These are phyloP conservation scores for Thielaviopsis euricoi DNA, from an alignment of 2,329 filamentous ascomycete species.

Conservation along the genomic window DNA sequence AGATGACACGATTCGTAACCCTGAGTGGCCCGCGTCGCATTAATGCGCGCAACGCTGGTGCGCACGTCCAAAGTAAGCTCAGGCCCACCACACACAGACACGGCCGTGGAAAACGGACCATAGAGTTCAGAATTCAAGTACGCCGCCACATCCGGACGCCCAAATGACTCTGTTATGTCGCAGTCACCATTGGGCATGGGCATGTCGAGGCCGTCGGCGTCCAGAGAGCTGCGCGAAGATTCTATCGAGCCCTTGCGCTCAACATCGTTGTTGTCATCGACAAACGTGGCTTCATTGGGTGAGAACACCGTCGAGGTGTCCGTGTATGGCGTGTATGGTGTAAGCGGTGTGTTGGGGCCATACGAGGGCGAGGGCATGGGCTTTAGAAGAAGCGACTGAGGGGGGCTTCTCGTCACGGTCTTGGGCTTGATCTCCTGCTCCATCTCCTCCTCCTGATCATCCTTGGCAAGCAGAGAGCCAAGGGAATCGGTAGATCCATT, in stretches of 20 bases:
- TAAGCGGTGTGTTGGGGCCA: background rate
- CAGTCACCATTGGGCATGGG: background rate
- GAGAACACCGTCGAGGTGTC: constrained; percentile 10
- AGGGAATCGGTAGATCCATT: constrained; percentile 6
- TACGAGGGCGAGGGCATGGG: constrained; percentile 1
- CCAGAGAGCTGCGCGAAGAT: constrained; percentile 8
- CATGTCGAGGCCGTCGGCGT: constrained; percentile 4
- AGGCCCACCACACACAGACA: constrained; percentile 39
- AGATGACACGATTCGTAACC: constrained; percentile 8
- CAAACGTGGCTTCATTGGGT: constrained; percentile 4
- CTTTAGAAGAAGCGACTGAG: constrained; percentile 8
- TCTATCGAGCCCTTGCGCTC: constrained; percentile 5
- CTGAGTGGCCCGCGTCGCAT: background rate
- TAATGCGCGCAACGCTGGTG: constrained; percentile 32
- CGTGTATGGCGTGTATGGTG: constrained; percentile 5
- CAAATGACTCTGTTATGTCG: constrained; percentile 6
- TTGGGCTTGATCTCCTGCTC: constrained; percentile 2
- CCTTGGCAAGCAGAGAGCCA: constrained; percentile 4
- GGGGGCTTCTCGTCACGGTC: background rate
- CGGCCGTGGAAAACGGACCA: constrained; percentile 36
- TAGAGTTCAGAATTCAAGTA: constrained; percentile 28
- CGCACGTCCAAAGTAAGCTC: constrained; percentile 36
- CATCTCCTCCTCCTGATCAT: constrained; percentile 2
- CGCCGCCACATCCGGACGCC: constrained; percentile 16
- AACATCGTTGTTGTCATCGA: constrained; percentile 1